A percentile compares a stretch with the other conserved stretches of the same genome.
phyloP scores from a whole-genome alignment of 2,329 filamentous ascomycete genomes.

The Colletotrichum sp. region DNA sequence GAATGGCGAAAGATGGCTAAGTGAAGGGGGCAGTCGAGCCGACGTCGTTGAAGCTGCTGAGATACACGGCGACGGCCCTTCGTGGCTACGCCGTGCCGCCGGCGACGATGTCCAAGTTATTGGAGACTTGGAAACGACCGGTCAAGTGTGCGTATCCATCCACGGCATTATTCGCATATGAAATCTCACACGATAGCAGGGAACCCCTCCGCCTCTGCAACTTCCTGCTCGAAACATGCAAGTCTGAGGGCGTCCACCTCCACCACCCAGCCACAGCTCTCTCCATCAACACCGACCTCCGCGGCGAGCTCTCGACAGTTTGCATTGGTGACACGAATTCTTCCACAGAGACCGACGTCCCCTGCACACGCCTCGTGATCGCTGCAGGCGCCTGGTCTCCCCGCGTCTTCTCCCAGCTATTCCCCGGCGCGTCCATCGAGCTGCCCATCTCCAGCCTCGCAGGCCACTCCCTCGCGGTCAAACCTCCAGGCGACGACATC shows the following conservation, averaged over 20 bases:
- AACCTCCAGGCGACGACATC: slow-evolving; percentile 53
- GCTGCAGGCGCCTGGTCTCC: slow-evolving; percentile 76
- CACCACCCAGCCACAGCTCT: slow-evolving; percentile 68
- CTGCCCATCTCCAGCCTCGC: slow-evolving; percentile 68
- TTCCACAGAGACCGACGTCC: slow-evolving; percentile 54
- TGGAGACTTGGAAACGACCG: slow-evolving; percentile 63
- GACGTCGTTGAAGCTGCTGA: slow-evolving; percentile 47
- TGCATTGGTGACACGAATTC: slow-evolving; percentile 49
- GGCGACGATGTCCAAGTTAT: slow-evolving; percentile 67
- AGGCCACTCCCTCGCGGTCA: slow-evolving; percentile 75
- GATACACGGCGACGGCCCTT: slow-evolving; percentile 44
- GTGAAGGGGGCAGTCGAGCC: slow-evolving; percentile 67
- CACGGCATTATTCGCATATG: not conserved
- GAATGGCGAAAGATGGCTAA: slow-evolving; percentile 69
- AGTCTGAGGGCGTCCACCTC: slow-evolving; percentile 66
- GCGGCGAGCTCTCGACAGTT: slow-evolving; percentile 56
- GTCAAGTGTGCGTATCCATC: slow-evolving; percentile 65
- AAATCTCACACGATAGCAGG: slow-evolving; percentile 38
- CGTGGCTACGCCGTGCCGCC: slow-evolving; percentile 62
- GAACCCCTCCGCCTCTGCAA: slow-evolving; percentile 71
- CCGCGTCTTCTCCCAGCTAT: slow-evolving; percentile 67
- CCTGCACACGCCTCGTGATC: slow-evolving; percentile 70
- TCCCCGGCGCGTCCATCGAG: slow-evolving; percentile 56
- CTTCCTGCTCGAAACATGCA: slow-evolving; percentile 65
- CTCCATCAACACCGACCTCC: slow-evolving; percentile 54